Conservation (phyloP, 495 filamentous ascomycete species). For the Hypoxylon cercidicola region DNA sequence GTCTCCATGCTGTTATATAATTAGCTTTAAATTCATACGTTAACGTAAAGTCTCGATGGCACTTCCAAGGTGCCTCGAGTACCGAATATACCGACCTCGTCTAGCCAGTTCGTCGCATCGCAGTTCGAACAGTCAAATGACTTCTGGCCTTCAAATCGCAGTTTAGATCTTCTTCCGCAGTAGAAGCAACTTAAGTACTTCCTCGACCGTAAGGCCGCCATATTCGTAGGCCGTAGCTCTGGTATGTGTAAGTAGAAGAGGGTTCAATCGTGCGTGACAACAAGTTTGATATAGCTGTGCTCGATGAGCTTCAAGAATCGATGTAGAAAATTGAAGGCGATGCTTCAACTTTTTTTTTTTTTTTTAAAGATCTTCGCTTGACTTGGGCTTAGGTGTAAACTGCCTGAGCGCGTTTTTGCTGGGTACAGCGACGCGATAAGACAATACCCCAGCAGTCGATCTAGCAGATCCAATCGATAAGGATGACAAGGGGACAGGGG, state of each 20-base stretch:
- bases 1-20: conserved; percentile 71
- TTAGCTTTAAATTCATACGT: conserved; percentile 8
- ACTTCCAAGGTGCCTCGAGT: neutral
- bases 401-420: too few species aligned
- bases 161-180: conserved; percentile 71
- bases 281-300: neutral
- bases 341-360: too few species aligned
- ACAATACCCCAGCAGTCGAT: too few species aligned
- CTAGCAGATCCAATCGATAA: too few species aligned
- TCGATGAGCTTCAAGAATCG: too few species aligned
- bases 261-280: conserved; percentile 4
- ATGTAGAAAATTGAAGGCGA: too few species aligned
- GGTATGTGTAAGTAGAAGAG: conserved; percentile 8
- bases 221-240: conserved; percentile 19
- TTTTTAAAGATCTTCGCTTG: too few species aligned
- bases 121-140: conserved; percentile 78
- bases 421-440: too few species aligned
- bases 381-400: too few species aligned
- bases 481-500: too few species aligned
- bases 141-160: conserved; percentile 60
- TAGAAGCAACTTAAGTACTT: conserved; percentile 75
- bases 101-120: conserved; percentile 84
- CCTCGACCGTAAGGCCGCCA: conserved; percentile 51
- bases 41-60: neutral
- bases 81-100: conserved; percentile 59